Percentiles rank a stretch among this genome's conserved stretches.
Conservation (phyloP, 345 rosid species). For the Citrus maxima region DNA sequence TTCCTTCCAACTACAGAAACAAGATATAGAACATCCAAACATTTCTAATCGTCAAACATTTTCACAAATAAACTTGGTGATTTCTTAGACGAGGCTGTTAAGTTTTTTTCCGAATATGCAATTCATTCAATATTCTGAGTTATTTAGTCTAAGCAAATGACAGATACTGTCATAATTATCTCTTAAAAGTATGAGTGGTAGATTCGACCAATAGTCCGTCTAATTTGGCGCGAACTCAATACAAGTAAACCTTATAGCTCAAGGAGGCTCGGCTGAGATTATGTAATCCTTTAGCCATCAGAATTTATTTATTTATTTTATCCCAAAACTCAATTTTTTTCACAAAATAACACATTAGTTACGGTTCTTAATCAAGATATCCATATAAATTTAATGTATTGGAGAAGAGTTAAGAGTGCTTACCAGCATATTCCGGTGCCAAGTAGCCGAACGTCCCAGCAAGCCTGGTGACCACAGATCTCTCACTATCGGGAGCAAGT, state of each 20-base stretch:
- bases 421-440: conserved; percentile 93
- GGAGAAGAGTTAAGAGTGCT: conserved; percentile 13
- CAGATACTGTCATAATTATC: background rate
- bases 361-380: background rate
- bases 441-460: conserved; percentile 84
- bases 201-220: background rate
- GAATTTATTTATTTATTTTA: too few relatives aligned
- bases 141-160: background rate
- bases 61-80: background rate
- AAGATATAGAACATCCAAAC: background rate
- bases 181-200: background rate
- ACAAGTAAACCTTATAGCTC: background rate
- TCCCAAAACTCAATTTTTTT: background rate
- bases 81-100: background rate
- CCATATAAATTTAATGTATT: background rate
- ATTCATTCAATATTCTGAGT: background rate
- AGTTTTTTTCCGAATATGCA: background rate
- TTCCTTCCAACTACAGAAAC: background rate
- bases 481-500: conserved; percentile 74
- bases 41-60: background rate
- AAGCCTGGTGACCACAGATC: conserved; percentile 63
- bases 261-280: background rate
- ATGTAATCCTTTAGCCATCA: background rate
- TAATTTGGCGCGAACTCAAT: background rate
- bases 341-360: background rate